phyloP scores from a whole-genome alignment of 345 rosid species.

The Ceriops tagal region DNA sequence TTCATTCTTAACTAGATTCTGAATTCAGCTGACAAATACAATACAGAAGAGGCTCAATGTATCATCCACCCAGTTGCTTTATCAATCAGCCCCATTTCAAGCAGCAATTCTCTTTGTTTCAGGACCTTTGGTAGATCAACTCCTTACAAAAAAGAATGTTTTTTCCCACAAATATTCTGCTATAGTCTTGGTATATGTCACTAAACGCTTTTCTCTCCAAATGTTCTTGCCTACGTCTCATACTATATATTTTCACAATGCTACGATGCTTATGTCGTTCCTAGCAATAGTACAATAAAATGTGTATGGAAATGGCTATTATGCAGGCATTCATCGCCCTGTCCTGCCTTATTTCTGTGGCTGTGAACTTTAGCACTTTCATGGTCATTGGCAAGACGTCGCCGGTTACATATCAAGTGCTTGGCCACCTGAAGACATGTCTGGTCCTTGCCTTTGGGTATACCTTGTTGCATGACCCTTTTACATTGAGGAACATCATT shows the following conservation, averaged over 20 bases:
- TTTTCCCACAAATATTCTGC: constrained; percentile 82
- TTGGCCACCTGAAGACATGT: constrained; percentile 95
- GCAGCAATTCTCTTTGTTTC: constrained; percentile 95
- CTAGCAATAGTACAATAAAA: background rate
- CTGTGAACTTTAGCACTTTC: constrained; percentile 96
- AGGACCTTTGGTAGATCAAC: constrained; percentile 87
- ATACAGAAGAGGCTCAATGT: constrained; percentile 92
- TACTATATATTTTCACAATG: background rate
- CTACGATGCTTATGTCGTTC: background rate
- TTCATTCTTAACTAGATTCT: constrained; percentile 21
- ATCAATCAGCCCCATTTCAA: constrained; percentile 98
- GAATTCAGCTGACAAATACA: constrained; percentile 79
- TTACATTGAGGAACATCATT: constrained; percentile 71
- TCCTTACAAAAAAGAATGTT: constrained; percentile 78
- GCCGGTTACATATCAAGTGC: constrained; percentile 95
- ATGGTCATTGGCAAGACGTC: constrained; percentile 99
- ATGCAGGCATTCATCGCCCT: constrained; percentile 75
- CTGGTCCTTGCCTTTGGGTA: constrained; percentile 89
- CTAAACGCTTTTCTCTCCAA: background rate
- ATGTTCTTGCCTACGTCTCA: background rate
- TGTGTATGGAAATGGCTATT: background rate
- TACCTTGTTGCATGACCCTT: constrained; percentile 85
- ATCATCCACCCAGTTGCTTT: constrained; percentile 89
- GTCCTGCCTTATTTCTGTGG: constrained; percentile 85
- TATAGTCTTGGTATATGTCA: constrained; percentile 54